These are phyloP conservation scores for Coniochaeta pulveracea DNA, from an alignment of 2,329 filamentous ascomycete genomes.

Conservation along the genomic window DNA sequence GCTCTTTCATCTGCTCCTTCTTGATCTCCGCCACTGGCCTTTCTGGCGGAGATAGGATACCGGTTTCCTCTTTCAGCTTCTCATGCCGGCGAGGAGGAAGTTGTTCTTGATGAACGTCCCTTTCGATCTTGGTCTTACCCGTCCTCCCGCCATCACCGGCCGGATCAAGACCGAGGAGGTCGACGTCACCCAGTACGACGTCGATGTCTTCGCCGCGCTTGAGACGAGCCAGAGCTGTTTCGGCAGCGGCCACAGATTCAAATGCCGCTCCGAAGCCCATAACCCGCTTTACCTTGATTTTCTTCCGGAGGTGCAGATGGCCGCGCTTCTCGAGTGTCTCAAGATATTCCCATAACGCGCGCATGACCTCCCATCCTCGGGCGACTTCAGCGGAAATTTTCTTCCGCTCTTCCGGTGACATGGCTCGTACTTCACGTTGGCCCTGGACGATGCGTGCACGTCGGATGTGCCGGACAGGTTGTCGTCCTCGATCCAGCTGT, in stretches of 20 bases:
- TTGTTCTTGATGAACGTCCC: background rate
- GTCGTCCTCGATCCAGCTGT: conserved; percentile 40
- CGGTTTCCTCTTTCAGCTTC: background rate
- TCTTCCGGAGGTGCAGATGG: conserved; percentile 9
- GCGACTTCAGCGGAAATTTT: conserved; percentile 19
- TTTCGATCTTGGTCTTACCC: background rate
- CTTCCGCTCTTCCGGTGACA: conserved; percentile 21
- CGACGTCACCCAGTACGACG: conserved; percentile 15
- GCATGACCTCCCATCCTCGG: conserved; percentile 29
- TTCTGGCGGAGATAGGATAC: background rate
- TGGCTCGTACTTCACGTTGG: conserved; percentile 27
- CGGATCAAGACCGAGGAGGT: conserved; percentile 8
- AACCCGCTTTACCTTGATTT: conserved; percentile 17
- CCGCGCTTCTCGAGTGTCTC: conserved; percentile 20
- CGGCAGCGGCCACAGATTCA: conserved; percentile 35
- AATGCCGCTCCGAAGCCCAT: conserved; percentile 29
- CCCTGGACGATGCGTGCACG: conserved; percentile 49
- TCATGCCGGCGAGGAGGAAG: background rate
- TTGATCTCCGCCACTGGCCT: conserved; percentile 3
- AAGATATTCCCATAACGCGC: conserved; percentile 26
- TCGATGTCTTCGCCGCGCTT: conserved; percentile 29
- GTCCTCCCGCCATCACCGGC: conserved; percentile 2
- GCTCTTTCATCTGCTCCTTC: conserved; percentile 3
- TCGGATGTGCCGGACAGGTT: conserved; percentile 41
- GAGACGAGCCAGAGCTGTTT: conserved; percentile 31